Conservation (phyloP, 495 filamentous ascomycete species). For the Aspergillus campestris region DNA sequence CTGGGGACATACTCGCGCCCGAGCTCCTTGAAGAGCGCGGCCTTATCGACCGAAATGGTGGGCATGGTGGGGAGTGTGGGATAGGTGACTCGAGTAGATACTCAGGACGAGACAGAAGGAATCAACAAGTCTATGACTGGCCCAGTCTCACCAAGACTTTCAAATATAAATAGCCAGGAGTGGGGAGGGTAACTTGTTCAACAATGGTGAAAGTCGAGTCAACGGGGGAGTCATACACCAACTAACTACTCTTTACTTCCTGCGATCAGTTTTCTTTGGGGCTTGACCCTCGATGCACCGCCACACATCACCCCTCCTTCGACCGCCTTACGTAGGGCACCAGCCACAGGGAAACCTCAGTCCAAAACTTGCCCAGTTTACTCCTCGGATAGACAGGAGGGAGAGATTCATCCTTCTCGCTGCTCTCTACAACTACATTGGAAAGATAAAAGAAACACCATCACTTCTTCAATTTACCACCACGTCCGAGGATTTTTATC, state of each 20-base stretch:
- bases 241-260: too few relatives aligned
- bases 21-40: constrained; percentile 84
- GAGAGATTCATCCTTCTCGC: too few relatives aligned
- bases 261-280: constrained; percentile 3
- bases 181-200: neutral
- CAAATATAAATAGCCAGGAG: neutral
- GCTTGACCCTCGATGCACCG: constrained; percentile 19
- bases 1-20: constrained; percentile 63
- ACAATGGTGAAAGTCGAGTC: neutral
- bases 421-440: too few relatives aligned
- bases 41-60: constrained; percentile 93
- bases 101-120: constrained; percentile 2
- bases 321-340: constrained; percentile 1
- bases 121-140: neutral
- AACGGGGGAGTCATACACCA: constrained; percentile 8
- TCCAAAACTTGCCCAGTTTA: too few relatives aligned
- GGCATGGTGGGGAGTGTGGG: constrained; percentile 47
- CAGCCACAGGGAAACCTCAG: constrained; percentile 13
- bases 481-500: too few relatives aligned
- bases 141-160: neutral
- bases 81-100: constrained; percentile 15
- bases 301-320: constrained; percentile 15
- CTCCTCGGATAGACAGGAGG: too few relatives aligned
- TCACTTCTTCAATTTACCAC: too few relatives aligned
- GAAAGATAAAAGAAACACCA: too few relatives aligned